Evolutionary conservation across 1,284 basidiomycete genomes (phyloP).

Genomic region (Malassezia yamatoensis): DNA sequence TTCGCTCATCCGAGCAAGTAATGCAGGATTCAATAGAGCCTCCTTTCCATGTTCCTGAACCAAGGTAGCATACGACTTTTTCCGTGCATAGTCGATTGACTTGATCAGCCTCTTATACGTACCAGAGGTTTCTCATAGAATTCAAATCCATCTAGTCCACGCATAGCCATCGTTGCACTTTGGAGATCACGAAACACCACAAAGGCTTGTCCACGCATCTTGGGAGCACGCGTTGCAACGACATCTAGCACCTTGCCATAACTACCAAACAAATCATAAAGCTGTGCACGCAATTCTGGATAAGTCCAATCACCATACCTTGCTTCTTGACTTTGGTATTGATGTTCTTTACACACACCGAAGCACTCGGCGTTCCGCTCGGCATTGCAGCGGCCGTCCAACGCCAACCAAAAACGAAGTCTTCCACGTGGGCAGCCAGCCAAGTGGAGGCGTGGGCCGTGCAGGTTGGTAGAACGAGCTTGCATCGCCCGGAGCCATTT

Average conservation of each 20-base stretch:
- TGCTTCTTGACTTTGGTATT: slow-evolving; percentile 89
- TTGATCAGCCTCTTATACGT: slow-evolving; percentile 46
- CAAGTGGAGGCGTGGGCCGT: no score
- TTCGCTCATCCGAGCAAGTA: slow-evolving; percentile 16
- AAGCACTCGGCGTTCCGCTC: slow-evolving; percentile 60
- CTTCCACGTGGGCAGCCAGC: no score
- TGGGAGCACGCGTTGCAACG: slow-evolving; percentile 74
- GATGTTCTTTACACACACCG: slow-evolving; percentile 88
- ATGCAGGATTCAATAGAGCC: slow-evolving; percentile 25
- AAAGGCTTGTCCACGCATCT: slow-evolving; percentile 91
- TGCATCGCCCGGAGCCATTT: no score
- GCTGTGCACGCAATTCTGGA: slow-evolving; percentile 65
- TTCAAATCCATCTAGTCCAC: slow-evolving; percentile 75
- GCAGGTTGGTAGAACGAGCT: no score
- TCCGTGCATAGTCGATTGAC: slow-evolving; percentile 69
- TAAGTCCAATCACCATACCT: slow-evolving; percentile 43
- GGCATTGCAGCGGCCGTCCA: slow-evolving; percentile 10
- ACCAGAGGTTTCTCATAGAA: slow-evolving; percentile 89
- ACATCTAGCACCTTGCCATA: slow-evolving; percentile 90
- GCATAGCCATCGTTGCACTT: slow-evolving; percentile 76
- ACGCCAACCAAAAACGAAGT: no score
- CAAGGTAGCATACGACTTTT: slow-evolving; percentile 68
- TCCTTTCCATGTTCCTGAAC: slow-evolving; percentile 27
- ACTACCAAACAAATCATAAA: slow-evolving; percentile 80
- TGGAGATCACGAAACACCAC: slow-evolving; percentile 84